These are phyloP conservation scores for Sphagnum tenellum DNA, from an alignment of 225 moss, liverwort and hornwort genomes.

Conservation along the genomic window DNA sequence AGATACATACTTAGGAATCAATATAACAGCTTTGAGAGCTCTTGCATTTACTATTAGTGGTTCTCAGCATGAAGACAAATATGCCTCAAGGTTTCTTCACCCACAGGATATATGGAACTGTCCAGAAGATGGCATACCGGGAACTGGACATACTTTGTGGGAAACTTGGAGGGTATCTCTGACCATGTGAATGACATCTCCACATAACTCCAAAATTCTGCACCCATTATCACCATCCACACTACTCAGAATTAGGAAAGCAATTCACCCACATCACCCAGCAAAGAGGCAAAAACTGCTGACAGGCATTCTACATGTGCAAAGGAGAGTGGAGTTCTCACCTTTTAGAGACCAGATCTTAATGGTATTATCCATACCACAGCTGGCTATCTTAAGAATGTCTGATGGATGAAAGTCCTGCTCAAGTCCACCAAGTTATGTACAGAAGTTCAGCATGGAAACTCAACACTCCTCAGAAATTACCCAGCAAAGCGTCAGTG, in stretches of 20 bases:
- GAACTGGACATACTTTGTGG: conserved; percentile 95
- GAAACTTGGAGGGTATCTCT: conserved; percentile 74
- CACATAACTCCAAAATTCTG: conserved; percentile 92
- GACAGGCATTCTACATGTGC: neutral
- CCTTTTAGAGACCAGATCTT: conserved; percentile 96
- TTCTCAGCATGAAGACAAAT: neutral
- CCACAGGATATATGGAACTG: too few species aligned
- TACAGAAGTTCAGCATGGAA: too few species aligned
- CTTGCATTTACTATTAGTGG: neutral
- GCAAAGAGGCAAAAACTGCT: neutral
- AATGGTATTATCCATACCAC: conserved; percentile 99
- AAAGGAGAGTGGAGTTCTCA: neutral
- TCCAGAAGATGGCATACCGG: conserved; percentile 32
- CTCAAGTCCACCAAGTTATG: neutral
- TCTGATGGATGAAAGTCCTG: conserved; percentile 90
- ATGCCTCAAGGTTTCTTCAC: too few species aligned
- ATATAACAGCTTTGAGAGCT: too few species aligned
- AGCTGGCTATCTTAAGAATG: conserved; percentile 75
- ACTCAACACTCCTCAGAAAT: neutral
- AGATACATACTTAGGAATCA: too few species aligned
- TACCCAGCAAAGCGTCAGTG: too few species aligned
- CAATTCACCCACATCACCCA: neutral
- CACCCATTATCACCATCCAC: conserved; percentile 1
- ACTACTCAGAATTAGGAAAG: too few species aligned
- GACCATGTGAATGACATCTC: conserved; percentile 95